Base-by-base conservation (phyloP, 2,329 filamentous ascomycete species). In the Orbilia ellipsospora region DNA sequence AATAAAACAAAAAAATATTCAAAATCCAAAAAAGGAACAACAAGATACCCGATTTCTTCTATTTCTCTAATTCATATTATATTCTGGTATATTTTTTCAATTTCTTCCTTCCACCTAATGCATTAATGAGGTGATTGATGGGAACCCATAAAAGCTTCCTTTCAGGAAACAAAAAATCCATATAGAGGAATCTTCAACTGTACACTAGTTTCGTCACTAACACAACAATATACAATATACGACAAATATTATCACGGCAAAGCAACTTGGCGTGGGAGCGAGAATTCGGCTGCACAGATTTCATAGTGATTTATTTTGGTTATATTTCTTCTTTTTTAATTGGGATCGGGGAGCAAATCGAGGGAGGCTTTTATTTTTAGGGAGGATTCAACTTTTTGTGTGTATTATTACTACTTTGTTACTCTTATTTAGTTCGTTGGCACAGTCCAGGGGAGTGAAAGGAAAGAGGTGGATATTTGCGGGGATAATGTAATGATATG, bases 21-120 rank as follows among this genome's bases (percentile, higher is more conserved):
- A 65, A 28, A 60, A 67, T 51, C 36, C 13, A 20, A 6, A 66
- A 62, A 62, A 67, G 55, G 31, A 73, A 48, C 18, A 44, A 73
- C 12, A 55, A 66, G 68, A 73, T 73, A 73, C 68, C 68, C 68
- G 68, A 51, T 60, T 55, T 65, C 31, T 15, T 61, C 23, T 45
- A 23, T 44, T 60, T 60, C n/a, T 69, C 28, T 18, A 12, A 23
- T 52, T 52, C 20, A n/a, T 52, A 52, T 52, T 18, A 52, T 52
- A 15, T 52, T 56, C n/a, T 50, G 7, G 20, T 36, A 44, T 50
- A 12, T 57, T 50, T 61, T 50, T 28, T 31, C n/a, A 61, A 31
- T 2, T 50, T 23, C 28, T 65, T 16, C 7, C 36, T 23, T 55
- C 50, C 42, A 51, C n/a, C 51, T n/a, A 31, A 57, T 20, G 18